A percentile compares a stretch with the other conserved stretches of the same genome.
phyloP scores from a whole-genome alignment of 768 basidiomycete genomes.

The Boletus coccyginus region DNA sequence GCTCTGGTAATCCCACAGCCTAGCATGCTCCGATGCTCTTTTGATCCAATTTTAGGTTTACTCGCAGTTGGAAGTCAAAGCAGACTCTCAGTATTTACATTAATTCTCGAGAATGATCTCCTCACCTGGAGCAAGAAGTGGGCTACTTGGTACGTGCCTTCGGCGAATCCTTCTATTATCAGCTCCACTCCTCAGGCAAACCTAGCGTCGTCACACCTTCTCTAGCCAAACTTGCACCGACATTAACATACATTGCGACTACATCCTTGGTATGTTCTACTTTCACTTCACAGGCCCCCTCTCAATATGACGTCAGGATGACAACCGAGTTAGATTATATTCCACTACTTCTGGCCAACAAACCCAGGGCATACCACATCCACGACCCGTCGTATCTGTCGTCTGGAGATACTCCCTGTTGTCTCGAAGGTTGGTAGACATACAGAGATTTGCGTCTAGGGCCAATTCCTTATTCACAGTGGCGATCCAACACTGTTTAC shows the following conservation, averaged over 20 bases:
- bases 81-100: conserved; percentile 69
- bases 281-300: neutral
- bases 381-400: conserved; percentile 66
- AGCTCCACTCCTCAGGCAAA: conserved; percentile 24
- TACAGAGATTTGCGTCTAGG: neutral
- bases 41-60: conserved; percentile 52
- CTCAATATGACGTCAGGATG: conserved; percentile 40
- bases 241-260: conserved; percentile 69
- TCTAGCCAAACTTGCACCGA: conserved; percentile 67
- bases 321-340: conserved; percentile 60
- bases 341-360: conserved; percentile 70
- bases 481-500: conserved; percentile 82
- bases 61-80: conserved; percentile 65
- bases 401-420: conserved; percentile 71
- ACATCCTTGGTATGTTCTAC: conserved; percentile 49
- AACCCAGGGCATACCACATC: conserved; percentile 68
- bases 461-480: conserved; percentile 35
- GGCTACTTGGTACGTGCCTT: conserved; percentile 51
- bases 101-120: conserved; percentile 78
- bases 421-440: conserved; percentile 55
- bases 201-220: conserved; percentile 45
- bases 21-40: neutral
- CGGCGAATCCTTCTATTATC: conserved; percentile 1
- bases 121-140: conserved; percentile 84
- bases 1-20: conserved; percentile 53